Conservation (phyloP, 2,329 filamentous ascomycete genomes). For the Neonectria sp. region DNA sequence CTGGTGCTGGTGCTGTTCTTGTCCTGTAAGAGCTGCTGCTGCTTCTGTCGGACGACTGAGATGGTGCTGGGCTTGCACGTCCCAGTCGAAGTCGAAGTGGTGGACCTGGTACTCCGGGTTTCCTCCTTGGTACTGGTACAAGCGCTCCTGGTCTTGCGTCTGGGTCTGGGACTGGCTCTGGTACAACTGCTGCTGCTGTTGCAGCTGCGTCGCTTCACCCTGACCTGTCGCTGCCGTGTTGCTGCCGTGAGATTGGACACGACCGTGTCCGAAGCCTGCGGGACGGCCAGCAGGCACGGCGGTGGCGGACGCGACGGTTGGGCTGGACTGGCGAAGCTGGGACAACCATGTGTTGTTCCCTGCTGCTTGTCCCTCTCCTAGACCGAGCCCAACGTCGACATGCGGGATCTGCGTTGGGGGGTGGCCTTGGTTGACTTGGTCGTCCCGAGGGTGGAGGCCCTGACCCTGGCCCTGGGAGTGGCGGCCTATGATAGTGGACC, state of each 20-base stretch:
- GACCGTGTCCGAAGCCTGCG: conserved; percentile 26
- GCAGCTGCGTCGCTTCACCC: conserved; percentile 16
- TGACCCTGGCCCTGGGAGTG: conserved; percentile 41
- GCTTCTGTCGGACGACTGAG: conserved; percentile 25
- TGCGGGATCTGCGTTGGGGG: conserved; percentile 46
- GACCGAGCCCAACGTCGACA: conserved; percentile 46
- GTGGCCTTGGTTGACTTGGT: conserved; percentile 40
- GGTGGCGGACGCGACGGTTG: conserved; percentile 20
- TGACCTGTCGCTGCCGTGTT: neutral
- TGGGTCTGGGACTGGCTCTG: conserved; percentile 20
- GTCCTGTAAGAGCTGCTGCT: conserved; percentile 17
- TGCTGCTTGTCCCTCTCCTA: conserved; percentile 41
- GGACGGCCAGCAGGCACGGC: conserved; percentile 12
- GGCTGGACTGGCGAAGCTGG: conserved; percentile 27
- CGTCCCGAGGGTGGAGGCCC: conserved; percentile 44
- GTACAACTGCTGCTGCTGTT: conserved; percentile 12
- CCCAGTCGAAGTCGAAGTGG: conserved; percentile 15
- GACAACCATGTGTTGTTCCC: conserved; percentile 24
- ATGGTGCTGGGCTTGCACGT: conserved; percentile 9
- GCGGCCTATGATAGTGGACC: conserved; percentile 45
- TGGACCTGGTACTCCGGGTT: conserved; percentile 8
- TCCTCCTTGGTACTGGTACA: conserved; percentile 18
- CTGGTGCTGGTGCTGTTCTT: no score
- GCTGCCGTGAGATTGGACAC: conserved; percentile 26
- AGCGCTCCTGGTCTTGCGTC: conserved; percentile 15